Percentiles rank a stretch among this genome's conserved stretches.
phyloP scores from a whole-genome alignment of 2,329 filamentous ascomycete genomes.

The Fusarium musae region DNA sequence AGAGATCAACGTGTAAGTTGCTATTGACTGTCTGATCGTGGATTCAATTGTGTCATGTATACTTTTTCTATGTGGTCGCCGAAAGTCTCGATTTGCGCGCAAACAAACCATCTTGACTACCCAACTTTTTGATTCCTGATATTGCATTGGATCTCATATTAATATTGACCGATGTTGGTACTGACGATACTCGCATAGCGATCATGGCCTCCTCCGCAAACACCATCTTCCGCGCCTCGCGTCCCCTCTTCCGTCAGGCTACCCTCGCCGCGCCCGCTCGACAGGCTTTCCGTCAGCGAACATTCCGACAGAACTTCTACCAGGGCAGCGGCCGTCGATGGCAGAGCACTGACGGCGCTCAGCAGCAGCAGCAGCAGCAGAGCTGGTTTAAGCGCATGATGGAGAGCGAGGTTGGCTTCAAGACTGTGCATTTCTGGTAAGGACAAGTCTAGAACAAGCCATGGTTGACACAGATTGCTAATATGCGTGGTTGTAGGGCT shows the following conservation, averaged over 20 bases:
- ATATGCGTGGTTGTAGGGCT: conserved; percentile 67
- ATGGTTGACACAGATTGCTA: conserved; percentile 28
- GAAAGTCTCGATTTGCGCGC: conserved; percentile 1
- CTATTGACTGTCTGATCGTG: neutral
- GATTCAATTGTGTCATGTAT: conserved; percentile 4
- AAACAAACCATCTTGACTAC: neutral
- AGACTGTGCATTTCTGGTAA: conserved; percentile 98
- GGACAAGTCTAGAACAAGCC: neutral
- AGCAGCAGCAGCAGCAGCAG: conserved; percentile 54
- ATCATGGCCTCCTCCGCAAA: conserved; percentile 60
- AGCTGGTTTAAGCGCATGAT: conserved; percentile 80
- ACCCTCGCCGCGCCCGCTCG: conserved; percentile 65
- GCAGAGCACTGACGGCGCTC: conserved; percentile 72
- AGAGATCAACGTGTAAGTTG: conserved; percentile 27
- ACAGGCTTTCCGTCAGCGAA: conserved; percentile 61
- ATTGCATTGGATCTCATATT: neutral
- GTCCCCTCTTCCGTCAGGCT: conserved; percentile 66
- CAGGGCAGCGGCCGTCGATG: conserved; percentile 63
- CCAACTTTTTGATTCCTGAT: neutral
- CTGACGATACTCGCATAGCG: conserved; percentile 19
- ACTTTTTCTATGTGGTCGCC: neutral
- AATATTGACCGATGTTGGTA: conserved; percentile 1
- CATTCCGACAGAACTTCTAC: conserved; percentile 56
- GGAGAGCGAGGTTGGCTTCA: conserved; percentile 82
- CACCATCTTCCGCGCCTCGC: conserved; percentile 64